phyloP scores from a whole-genome alignment of 2,329 filamentous ascomycete species.

The Helminthosporium solani region DNA sequence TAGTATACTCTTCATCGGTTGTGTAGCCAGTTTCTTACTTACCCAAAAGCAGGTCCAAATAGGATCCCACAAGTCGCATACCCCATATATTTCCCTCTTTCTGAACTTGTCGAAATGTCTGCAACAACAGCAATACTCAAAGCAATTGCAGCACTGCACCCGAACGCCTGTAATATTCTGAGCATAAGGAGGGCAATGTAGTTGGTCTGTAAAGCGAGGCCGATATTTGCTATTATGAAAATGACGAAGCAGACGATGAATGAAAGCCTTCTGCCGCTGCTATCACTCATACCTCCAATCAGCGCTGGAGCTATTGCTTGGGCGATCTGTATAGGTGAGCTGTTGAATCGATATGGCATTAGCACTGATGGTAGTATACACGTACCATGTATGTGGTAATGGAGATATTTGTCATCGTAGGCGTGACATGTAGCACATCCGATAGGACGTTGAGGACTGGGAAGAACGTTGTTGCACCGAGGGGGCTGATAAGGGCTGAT shows the following conservation, averaged over 20 bases:
- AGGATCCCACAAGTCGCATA: conserved; percentile 57
- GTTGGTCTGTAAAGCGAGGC: conserved; percentile 40
- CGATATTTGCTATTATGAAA: conserved; percentile 40
- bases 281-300: conserved; percentile 55
- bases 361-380: not conserved
- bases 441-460: conserved; percentile 39
- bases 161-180: conserved; percentile 42
- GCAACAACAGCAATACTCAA: conserved; percentile 70
- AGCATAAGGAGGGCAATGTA: conserved; percentile 39
- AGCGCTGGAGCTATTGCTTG: conserved; percentile 58
- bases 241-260: conserved; percentile 49
- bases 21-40: too few relatives aligned
- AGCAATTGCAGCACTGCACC: conserved; percentile 48
- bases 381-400: conserved; percentile 52
- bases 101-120: conserved; percentile 67
- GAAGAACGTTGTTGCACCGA: conserved; percentile 42
- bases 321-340: conserved; percentile 21
- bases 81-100: conserved; percentile 73
- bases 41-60: conserved; percentile 32
- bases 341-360: too few relatives aligned
- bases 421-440: conserved; percentile 44
- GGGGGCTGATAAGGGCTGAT: conserved; percentile 52
- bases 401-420: conserved; percentile 51
- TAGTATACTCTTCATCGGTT: too few relatives aligned
- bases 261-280: conserved; percentile 52